phyloP scores from a whole-genome alignment of 2,329 filamentous ascomycete species.

The Xylariaceae sp. region DNA sequence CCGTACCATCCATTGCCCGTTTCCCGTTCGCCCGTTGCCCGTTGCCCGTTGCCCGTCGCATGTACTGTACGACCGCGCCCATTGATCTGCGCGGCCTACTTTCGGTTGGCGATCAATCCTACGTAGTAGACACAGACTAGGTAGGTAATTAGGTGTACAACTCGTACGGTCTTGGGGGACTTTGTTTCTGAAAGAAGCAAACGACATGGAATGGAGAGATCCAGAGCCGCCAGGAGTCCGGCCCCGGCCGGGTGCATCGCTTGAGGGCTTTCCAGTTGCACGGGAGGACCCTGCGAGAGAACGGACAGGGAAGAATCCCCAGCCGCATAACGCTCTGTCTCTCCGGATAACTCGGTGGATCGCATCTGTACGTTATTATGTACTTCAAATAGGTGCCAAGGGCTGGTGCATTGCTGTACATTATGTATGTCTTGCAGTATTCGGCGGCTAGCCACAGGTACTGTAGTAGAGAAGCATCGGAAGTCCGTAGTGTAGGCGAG shows the following conservation, averaged over 20 bases:
- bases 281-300: constrained; percentile 1
- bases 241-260: constrained; percentile 12
- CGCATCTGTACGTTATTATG: too few relatives aligned
- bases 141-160: too few relatives aligned
- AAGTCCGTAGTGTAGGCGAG: constrained; percentile 26
- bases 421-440: constrained; percentile 23
- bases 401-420: neutral
- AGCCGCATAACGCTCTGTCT: neutral
- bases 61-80: too few relatives aligned
- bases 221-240: constrained; percentile 4
- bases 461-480: constrained; percentile 20
- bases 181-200: neutral
- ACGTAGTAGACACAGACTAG: too few relatives aligned
- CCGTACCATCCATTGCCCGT: too few relatives aligned
- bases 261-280: constrained; percentile 13
- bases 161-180: too few relatives aligned
- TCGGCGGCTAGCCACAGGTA: constrained; percentile 23
- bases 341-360: too few relatives aligned
- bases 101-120: too few relatives aligned
- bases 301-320: neutral
- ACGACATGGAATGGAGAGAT: neutral
- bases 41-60: too few relatives aligned
- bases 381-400: too few relatives aligned
- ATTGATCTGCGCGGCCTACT: neutral
- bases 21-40: too few relatives aligned